Percentiles rank a stretch among this genome's conserved stretches.
Conservation (phyloP, 2,329 filamentous ascomycete species). For the Thelonectria blattea region DNA sequence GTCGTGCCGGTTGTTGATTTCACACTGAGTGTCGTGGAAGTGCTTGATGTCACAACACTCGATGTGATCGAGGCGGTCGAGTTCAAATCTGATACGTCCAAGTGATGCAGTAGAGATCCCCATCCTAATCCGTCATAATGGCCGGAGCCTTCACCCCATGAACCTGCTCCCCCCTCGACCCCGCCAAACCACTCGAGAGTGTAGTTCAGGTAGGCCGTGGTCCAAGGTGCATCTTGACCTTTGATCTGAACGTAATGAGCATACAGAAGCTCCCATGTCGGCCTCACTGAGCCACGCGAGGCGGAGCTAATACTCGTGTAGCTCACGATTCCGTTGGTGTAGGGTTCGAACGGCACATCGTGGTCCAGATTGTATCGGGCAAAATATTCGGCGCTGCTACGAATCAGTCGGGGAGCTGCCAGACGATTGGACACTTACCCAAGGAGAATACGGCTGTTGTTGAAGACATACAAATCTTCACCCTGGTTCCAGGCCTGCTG, state of each 20-base stretch:
- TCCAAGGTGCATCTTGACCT: constrained; percentile 25
- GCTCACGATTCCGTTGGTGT: constrained; percentile 23
- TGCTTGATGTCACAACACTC: not conserved
- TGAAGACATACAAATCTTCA: constrained; percentile 24
- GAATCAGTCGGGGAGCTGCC: rapidly evolving
- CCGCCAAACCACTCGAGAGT: constrained; percentile 16
- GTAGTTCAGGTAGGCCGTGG: constrained; percentile 20
- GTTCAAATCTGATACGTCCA: constrained; percentile 11
- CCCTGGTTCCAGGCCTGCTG: constrained; percentile 28
- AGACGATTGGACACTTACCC: constrained; percentile 14
- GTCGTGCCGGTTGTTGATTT: not conserved
- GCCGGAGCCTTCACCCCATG: constrained; percentile 10
- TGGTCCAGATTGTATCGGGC: constrained; percentile 24
- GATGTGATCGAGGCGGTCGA: constrained; percentile 25
- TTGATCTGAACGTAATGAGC: constrained; percentile 26
- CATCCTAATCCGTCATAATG: constrained; percentile 19
- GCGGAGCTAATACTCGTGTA: constrained; percentile 13
- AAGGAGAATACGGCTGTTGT: constrained; percentile 27
- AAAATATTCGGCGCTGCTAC: constrained; percentile 23
- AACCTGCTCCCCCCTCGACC: constrained; percentile 19
- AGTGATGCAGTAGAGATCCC: constrained; percentile 20
- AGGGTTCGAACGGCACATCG: constrained; percentile 27
- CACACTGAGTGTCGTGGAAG: not conserved
- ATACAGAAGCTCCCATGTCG: constrained; percentile 24
- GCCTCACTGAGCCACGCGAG: constrained; percentile 17